Evolutionary conservation across 2,329 filamentous ascomycete species (phyloP).

Genomic region (Lecanicillium sp.): DNA sequence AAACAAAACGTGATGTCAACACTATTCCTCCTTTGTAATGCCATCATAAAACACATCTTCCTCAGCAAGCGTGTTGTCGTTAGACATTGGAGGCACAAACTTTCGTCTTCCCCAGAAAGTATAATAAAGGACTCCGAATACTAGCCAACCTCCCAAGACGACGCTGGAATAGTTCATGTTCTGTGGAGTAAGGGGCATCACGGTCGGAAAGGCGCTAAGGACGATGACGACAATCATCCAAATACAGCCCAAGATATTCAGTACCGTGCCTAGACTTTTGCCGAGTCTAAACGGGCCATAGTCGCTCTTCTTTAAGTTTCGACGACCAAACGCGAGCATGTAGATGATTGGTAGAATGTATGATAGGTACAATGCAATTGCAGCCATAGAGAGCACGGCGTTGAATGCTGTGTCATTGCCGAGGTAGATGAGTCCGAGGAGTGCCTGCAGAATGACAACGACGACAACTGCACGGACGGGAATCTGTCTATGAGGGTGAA

Average conservation of each 20-base stretch:
- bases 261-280: constrained; percentile 18
- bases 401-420: constrained; percentile 34
- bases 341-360: constrained; percentile 30
- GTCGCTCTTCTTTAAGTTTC: constrained; percentile 9
- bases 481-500: constrained; percentile 22
- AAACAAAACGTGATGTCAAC: no score
- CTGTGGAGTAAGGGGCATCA: constrained; percentile 29
- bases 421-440: constrained; percentile 30
- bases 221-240: constrained; percentile 37
- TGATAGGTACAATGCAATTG: constrained; percentile 35
- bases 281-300: constrained; percentile 24
- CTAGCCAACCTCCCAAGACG: constrained; percentile 31
- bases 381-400: constrained; percentile 31
- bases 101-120: constrained; percentile 14
- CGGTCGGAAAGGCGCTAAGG: constrained; percentile 36
- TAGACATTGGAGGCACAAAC: constrained; percentile 16
- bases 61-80: no score
- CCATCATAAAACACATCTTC: neutral
- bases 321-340: constrained; percentile 29
- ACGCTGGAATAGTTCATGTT: constrained; percentile 41
- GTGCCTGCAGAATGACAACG: constrained; percentile 17
- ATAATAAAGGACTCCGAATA: constrained; percentile 27
- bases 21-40: no score
- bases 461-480: constrained; percentile 22
- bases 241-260: constrained; percentile 32